Percentiles rank a stretch among this genome's conserved stretches.
These are phyloP conservation scores for Ustilago lituana DNA, from an alignment of 1,284 basidiomycete genomes.

Conservation along the genomic window DNA sequence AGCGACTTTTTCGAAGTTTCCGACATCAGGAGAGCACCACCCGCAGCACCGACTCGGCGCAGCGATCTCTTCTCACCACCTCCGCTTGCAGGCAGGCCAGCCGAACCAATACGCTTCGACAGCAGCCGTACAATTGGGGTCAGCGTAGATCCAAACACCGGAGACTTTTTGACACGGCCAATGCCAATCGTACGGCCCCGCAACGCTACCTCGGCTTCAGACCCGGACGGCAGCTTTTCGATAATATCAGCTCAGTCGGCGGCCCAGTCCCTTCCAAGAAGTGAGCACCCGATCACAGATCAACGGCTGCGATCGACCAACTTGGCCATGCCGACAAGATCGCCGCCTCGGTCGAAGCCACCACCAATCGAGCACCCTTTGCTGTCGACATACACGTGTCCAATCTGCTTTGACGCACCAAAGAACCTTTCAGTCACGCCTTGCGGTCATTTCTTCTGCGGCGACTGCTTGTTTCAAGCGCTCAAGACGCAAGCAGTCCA, in stretches of 20 bases:
- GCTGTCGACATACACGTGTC: slow-evolving; percentile 55
- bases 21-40: slow-evolving; percentile 10
- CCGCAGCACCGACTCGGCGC: background rate
- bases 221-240: slow-evolving; percentile 23
- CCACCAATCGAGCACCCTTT: slow-evolving; percentile 49
- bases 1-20: slow-evolving; percentile 44
- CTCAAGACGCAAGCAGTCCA: slow-evolving; percentile 50
- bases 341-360: slow-evolving; percentile 43
- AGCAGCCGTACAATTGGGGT: slow-evolving; percentile 1
- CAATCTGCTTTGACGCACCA: slow-evolving; percentile 62
- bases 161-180: slow-evolving; percentile 29
- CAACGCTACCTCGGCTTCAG: slow-evolving; percentile 3
- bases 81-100: slow-evolving; percentile 4
- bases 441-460: slow-evolving; percentile 64
- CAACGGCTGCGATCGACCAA: slow-evolving; percentile 28
- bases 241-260: slow-evolving; percentile 17
- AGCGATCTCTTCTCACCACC: slow-evolving; percentile 26
- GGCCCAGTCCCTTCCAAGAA: slow-evolving; percentile 6
- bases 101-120: slow-evolving; percentile 12
- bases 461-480: slow-evolving; percentile 57
- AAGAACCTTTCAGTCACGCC: slow-evolving; percentile 48
- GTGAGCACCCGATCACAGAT: slow-evolving; percentile 40
- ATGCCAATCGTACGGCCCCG: slow-evolving; percentile 33
- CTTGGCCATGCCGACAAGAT: slow-evolving; percentile 31
- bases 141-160: slow-evolving; percentile 29